phyloP scores from a whole-genome alignment of 306 rosid species.

The Canavalia ensiformis region DNA sequence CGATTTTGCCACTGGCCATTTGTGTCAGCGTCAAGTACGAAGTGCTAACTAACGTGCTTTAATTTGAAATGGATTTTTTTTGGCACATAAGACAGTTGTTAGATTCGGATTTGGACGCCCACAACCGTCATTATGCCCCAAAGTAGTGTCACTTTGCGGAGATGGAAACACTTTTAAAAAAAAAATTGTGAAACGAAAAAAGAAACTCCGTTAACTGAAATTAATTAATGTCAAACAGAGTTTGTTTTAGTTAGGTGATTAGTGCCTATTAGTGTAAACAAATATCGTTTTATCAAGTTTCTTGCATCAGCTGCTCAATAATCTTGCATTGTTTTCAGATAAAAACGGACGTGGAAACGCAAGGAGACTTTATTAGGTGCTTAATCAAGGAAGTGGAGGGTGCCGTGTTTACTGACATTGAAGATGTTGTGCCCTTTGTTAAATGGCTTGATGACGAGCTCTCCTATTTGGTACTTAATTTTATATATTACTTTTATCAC shows the following conservation, averaged over 20 bases:
- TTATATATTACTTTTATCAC: background rate
- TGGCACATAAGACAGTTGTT: constrained; percentile 50
- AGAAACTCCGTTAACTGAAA: background rate
- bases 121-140: constrained; percentile 42
- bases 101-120: constrained; percentile 48
- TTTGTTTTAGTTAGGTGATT: background rate
- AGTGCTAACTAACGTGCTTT: constrained; percentile 22
- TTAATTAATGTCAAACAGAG: background rate
- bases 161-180: background rate
- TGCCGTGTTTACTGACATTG: constrained; percentile 80
- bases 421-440: constrained; percentile 87
- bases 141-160: constrained; percentile 35
- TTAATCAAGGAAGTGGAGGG: constrained; percentile 86
- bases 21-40: constrained; percentile 52
- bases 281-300: background rate
- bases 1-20: constrained; percentile 55
- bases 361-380: constrained; percentile 86
- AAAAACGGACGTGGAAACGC: constrained; percentile 89
- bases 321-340: constrained; percentile 57
- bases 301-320: background rate
- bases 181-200: constrained; percentile 12
- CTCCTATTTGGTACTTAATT: constrained; percentile 71
- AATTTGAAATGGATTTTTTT: constrained; percentile 46
- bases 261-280: background rate
- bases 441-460: constrained; percentile 98